Conservation (phyloP, 331 rosid species). For the Rhamnella rubrinervis region DNA sequence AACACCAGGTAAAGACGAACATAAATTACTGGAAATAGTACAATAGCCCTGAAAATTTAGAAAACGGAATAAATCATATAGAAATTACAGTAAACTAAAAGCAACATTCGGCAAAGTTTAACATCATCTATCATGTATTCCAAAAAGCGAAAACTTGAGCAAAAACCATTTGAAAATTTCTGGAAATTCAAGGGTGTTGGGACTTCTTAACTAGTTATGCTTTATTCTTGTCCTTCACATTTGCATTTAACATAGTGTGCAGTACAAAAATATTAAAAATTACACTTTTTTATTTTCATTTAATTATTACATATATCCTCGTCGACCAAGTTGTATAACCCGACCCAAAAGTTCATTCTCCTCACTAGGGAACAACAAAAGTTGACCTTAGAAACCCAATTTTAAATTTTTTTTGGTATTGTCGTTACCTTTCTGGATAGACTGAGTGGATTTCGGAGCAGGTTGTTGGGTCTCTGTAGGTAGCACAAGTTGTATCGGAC, state of each 20-base stretch:
- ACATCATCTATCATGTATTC: neutral
- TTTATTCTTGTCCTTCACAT: neutral
- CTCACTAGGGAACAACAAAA: neutral
- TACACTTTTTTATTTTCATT: too few relatives aligned
- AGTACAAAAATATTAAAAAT: neutral
- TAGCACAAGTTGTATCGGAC: conserved; percentile 10
- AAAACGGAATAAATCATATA: neutral
- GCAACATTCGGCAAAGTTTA: too few relatives aligned
- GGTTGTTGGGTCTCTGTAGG: conserved; percentile 18
- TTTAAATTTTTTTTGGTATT: neutral
- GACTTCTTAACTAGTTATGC: neutral
- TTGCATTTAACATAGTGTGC: neutral
- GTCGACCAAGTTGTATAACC: too few relatives aligned
- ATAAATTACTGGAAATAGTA: conserved; percentile 19
- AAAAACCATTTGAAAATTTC: neutral
- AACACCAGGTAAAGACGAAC: conserved; percentile 35
- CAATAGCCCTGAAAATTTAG: conserved; percentile 50
- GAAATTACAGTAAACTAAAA: neutral
- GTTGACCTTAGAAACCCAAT: neutral
- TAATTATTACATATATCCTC: too few relatives aligned
- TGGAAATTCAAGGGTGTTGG: neutral
- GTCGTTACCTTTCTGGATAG: conserved; percentile 35
- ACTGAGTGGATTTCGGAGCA: conserved; percentile 24
- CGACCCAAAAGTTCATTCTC: neutral
- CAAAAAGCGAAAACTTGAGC: neutral